Evolutionary conservation across 2,329 filamentous ascomycete species (phyloP), one percentile per base, ranked within the genome.

Genomic region (Cladobotryum mycophilum): DNA sequence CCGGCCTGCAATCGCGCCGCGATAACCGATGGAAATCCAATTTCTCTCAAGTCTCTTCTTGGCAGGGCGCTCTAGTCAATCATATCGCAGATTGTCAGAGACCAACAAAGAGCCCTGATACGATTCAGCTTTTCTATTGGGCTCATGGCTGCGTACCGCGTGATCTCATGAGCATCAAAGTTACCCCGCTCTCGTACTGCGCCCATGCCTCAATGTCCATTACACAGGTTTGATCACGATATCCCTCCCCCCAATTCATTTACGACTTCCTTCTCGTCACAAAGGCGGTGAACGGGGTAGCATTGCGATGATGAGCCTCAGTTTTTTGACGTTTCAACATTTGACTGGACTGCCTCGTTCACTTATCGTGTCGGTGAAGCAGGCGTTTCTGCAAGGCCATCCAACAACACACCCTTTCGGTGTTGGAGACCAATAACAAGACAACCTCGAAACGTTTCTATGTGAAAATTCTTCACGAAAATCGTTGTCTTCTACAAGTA

Each of bases 311-410:
- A 44, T 40, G 47, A 40, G 47, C 40, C 47, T 49, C 11, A 45
- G 33, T 8, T 33, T 15, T 13, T 18, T 18, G 34, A 49, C 47
- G 47, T 49, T 44, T 49, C 41, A 38, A 22, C 18, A 25, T 18
- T 25, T 49, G 40, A 49, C 41, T 49, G 47, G 47, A 14, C 34
- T 43, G 41, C 34, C 34, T 38, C 14, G 45, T 40, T 40, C 4
- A 44, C 4, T 11, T 40, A 15, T 18, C 34, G 13, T 9, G 44
- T 30, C 47, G 47, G 47, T 49, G 47, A 49, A 42, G 33, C n/a
- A n/a, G 30, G n/a, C 34, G 17, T 38, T 13, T 5, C 17, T 18
- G 15, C 34, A 49, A 43, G 18, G 35, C 6, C 40, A 34, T 43
- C 12, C n/a, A 37, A 37, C n/a, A 37, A 37, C 41, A 44, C 47